A percentile compares a stretch with the other conserved stretches of the same genome.
phyloP scores from a whole-genome alignment of 345 rosid genomes.

The Gossypium sturtianum region DNA sequence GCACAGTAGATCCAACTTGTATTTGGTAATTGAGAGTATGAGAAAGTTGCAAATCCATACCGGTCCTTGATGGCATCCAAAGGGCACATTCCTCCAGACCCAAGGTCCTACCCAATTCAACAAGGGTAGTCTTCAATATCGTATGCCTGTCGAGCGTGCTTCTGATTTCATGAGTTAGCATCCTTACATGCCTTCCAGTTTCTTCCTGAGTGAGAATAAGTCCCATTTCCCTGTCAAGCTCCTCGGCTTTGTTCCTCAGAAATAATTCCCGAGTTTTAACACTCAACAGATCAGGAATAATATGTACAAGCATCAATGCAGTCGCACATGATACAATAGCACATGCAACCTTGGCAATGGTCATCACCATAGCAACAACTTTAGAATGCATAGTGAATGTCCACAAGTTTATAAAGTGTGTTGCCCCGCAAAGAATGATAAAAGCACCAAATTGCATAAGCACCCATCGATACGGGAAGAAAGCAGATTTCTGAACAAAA shows the following conservation, averaged over 20 bases:
- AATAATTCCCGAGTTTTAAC: conserved; percentile 81
- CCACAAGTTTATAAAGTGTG: conserved; percentile 94
- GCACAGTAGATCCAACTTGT: conserved; percentile 59
- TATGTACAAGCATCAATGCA: conserved; percentile 87
- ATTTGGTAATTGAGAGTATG: conserved; percentile 58
- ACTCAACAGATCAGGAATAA: conserved; percentile 81
- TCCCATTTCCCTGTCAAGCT: conserved; percentile 88
- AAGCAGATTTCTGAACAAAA: conserved; percentile 79
- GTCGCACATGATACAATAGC: conserved; percentile 85
- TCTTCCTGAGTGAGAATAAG: conserved; percentile 87
- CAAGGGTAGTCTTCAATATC: conserved; percentile 78
- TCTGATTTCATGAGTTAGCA: conserved; percentile 95
- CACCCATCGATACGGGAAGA: conserved; percentile 96
- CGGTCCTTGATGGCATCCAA: conserved; percentile 90
- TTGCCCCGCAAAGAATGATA: conserved; percentile 90
- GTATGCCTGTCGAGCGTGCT: conserved; percentile 86
- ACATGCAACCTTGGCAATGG: conserved; percentile 74
- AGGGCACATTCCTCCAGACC: conserved; percentile 84
- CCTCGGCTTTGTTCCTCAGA: conserved; percentile 76
- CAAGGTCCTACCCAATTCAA: conserved; percentile 79
- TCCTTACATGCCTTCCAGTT: conserved; percentile 87
- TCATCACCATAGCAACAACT: conserved; percentile 77
- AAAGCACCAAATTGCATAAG: conserved; percentile 96
- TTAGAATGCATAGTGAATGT: conserved; percentile 74
- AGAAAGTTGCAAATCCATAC: conserved; percentile 61